Evolutionary conservation across 106 monocot species (phyloP), one percentile per base, ranked within the genome.

Genomic region (Hemerocallis citrina): DNA sequence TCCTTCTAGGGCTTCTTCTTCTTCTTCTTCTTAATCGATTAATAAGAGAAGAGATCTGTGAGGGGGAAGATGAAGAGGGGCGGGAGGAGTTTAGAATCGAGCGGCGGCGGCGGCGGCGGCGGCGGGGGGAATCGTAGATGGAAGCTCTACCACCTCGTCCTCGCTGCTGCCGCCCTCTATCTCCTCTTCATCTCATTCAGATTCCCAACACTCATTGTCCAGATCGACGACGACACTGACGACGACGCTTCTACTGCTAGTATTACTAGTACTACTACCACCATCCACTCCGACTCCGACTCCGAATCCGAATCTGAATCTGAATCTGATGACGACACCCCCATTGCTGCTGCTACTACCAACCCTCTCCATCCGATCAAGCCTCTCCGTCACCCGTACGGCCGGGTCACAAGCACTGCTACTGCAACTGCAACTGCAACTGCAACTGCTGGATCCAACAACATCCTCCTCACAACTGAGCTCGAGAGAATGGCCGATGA

Each of bases 141-240:
- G 34, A 63, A 66, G 42, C 72, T 62, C 52, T 83, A 77, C 47
- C 64, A 70, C 51, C 45, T 69, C 45, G 46, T 92, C 28, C 38
- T 74, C 19, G 63, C 55, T 28, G 49, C 50, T 7, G 84, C 63
- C n/a, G 63, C 44, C 10, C 56, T 86, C 46, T 86, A 92, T 72
- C 68, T 92, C 5, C 51, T 92, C 55, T 83, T 92, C 71, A 70
- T 87, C 52, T 72, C 83, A 40, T 68, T 83, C 68, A 79, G 83
- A 52, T 72, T 92, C 50, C 82, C 57, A 58, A 65, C 47, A 17
- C 75, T 92, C 72, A 80, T 87, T 35, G 79, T 80, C 55, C n/a
- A n/a, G n/a, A 73, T 72, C 63, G 74, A 56, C 41, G 35, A 50
- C 23, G 74, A 61, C 47, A 64, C 40, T 34, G 70, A 65, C 37